Base-by-base conservation (phyloP, 2,329 filamentous ascomycete species). In the Periglandula ipomoeae region DNA sequence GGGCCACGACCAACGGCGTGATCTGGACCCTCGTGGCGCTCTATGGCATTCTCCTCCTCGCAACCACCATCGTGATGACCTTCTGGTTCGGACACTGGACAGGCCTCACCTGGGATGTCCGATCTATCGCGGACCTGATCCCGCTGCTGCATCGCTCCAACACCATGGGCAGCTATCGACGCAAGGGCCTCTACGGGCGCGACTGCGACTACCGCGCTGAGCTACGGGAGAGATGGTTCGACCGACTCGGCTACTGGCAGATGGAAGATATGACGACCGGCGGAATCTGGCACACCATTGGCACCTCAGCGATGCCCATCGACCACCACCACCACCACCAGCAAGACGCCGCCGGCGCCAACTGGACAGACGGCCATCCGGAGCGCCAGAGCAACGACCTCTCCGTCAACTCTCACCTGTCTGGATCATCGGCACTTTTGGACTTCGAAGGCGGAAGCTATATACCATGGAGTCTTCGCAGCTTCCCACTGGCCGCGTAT, bases 181-280 rank as follows among this genome's bases (percentile, higher is more conserved):
- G 80, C 3, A 85, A 90, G 57, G 78, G 58, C n/a, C 56, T 80
- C 0, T 74, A 81, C 39, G 65, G 67, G 7, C 69, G 67, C 15
- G 71, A 73, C 43, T 59, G 66, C 27, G 72, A 80, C 30, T 78
- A 85, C 58, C 68, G 67, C 56, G 67, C 72, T 24, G 72, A 73
- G 53, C 73, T 78, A 39, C 70, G 67, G 44, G 76, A 72, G 58
- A 78, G 74, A 52, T 79, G 79, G 54, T 70, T 76, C 5, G 82
- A 91, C 57, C 76, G 85, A 40, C 75, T 96, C n/a, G 89, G 90
- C 6, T 94, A 94, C 65, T 96, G 90, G 88, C 79, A 79, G 50
- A 81, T 82, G 23, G 81, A 82, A 17, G 81, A 81, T 48, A 73
- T 75, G 52, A 75, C 78, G 4, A 75, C 78, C 3, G 79, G 82